A percentile compares a stretch with the other conserved stretches of the same genome.
Evolutionary conservation across 768 basidiomycete genomes (phyloP).

Genomic region (Trametes gibbosa): DNA sequence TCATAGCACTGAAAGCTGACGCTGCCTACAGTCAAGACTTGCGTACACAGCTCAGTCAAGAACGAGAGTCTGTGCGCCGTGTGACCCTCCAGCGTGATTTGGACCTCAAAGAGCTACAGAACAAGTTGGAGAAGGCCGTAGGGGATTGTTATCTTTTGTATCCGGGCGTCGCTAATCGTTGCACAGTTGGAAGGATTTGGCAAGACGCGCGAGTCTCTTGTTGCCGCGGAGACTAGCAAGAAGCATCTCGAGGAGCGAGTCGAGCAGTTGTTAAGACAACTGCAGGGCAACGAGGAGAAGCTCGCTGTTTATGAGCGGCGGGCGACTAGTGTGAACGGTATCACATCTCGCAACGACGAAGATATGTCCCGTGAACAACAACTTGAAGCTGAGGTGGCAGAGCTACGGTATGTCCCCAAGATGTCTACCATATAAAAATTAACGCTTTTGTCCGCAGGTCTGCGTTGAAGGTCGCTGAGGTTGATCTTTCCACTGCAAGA

Average conservation of each 20-base stretch:
- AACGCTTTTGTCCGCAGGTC: no score
- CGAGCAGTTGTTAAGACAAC: slow-evolving; percentile 55
- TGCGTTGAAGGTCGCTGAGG: slow-evolving; percentile 71
- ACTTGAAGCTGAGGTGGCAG: slow-evolving; percentile 80
- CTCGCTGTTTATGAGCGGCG: slow-evolving; percentile 83
- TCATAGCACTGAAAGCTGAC: neutral
- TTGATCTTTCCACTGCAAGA: slow-evolving; percentile 69
- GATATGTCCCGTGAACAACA: slow-evolving; percentile 70
- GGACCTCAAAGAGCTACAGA: slow-evolving; percentile 72
- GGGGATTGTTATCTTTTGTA: slow-evolving; percentile 21
- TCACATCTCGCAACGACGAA: slow-evolving; percentile 36
- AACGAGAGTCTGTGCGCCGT: slow-evolving; percentile 73
- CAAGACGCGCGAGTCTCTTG: slow-evolving; percentile 65
- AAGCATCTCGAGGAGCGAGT: slow-evolving; percentile 74
- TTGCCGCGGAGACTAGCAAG: slow-evolving; percentile 75
- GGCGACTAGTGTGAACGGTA: slow-evolving; percentile 31
- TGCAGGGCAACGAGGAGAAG: slow-evolving; percentile 81
- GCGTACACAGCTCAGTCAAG: slow-evolving; percentile 63
- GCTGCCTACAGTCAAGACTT: slow-evolving; percentile 61
- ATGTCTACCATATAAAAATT: no score
- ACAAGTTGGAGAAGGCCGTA: slow-evolving; percentile 68
- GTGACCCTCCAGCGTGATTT: slow-evolving; percentile 78
- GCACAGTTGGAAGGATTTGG: slow-evolving; percentile 59
- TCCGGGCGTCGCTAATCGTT: slow-evolving; percentile 8
- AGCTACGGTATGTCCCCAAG: slow-evolving; percentile 57